Conservation (phyloP, 257 asterid species). For the Penstemon barbatus region DNA sequence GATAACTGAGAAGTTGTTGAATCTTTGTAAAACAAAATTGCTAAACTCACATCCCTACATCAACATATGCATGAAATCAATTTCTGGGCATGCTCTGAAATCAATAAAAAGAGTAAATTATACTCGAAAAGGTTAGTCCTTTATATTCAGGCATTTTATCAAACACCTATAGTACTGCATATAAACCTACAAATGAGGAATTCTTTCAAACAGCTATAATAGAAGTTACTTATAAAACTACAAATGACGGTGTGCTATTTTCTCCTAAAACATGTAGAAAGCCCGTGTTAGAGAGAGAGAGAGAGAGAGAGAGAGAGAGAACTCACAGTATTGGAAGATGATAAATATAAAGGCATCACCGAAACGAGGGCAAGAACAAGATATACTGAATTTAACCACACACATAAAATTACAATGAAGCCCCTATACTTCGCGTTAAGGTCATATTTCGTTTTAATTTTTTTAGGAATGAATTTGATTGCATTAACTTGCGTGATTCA, state of each 20-base stretch:
- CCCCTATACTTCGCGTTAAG: constrained; percentile 10
- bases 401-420: not conserved
- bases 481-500: no score
- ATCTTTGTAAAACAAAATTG: constrained; percentile 10
- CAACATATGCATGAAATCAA: constrained; percentile 9
- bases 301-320: constrained; percentile 13
- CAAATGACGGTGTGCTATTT: not conserved
- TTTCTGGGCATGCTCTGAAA: constrained; percentile 28
- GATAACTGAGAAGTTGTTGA: constrained; percentile 3
- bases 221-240: not conserved
- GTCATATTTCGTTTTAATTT: no score
- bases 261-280: no score
- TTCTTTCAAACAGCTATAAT: not conserved
- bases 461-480: no score
- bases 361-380: constrained; percentile 18
- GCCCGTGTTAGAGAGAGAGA: not conserved
- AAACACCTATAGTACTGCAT: constrained; percentile 35
- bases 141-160: constrained; percentile 42
- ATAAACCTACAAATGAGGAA: constrained; percentile 12
- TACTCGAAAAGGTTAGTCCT: not conserved
- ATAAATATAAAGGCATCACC: constrained; percentile 24
- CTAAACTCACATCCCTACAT: constrained; percentile 17
- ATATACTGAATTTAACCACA: constrained; percentile 7
- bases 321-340: constrained; percentile 12
- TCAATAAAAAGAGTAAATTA: constrained; percentile 1